Evolutionary conservation across 1,284 basidiomycete genomes (phyloP).

Genomic region (Apiotrichum porosum): DNA sequence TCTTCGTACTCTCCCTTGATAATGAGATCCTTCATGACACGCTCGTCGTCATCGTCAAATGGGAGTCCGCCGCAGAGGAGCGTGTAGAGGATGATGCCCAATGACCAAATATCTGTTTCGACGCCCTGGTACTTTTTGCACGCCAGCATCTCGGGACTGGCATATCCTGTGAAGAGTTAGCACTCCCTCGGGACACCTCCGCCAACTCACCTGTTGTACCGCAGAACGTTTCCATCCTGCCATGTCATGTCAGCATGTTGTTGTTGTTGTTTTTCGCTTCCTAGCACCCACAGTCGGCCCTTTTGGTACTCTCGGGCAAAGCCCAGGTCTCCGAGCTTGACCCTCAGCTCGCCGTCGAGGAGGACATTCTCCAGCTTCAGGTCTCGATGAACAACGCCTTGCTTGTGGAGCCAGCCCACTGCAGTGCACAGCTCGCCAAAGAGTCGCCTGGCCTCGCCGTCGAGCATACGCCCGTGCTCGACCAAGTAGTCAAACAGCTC

Average conservation of each 20-base stretch:
- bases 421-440: conserved; percentile 97
- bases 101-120: conserved; percentile 97
- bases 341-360: conserved; percentile 76
- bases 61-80: conserved; percentile 90
- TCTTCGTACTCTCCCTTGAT: conserved; percentile 84
- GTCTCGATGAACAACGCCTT: conserved; percentile 91
- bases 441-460: conserved; percentile 74
- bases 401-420: conserved; percentile 78
- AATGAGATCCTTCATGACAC: conserved; percentile 80
- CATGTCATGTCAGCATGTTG: neutral
- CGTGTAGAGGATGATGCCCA: conserved; percentile 93
- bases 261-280: too few species aligned
- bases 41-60: conserved; percentile 94
- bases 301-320: conserved; percentile 92
- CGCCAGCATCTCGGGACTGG: conserved; percentile 89
- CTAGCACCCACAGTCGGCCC: conserved; percentile 54
- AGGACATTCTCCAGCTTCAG: conserved; percentile 95
- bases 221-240: conserved; percentile 83
- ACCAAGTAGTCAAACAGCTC: conserved; percentile 97
- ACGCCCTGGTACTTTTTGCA: conserved; percentile 80
- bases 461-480: conserved; percentile 80
- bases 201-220: conserved; percentile 74
- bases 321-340: conserved; percentile 93
- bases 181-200: neutral
- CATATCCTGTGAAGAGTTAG: conserved; percentile 57